These are phyloP conservation scores for Waltergamsia citrina DNA, from an alignment of 2,329 filamentous ascomycete species.

Conservation along the genomic window DNA sequence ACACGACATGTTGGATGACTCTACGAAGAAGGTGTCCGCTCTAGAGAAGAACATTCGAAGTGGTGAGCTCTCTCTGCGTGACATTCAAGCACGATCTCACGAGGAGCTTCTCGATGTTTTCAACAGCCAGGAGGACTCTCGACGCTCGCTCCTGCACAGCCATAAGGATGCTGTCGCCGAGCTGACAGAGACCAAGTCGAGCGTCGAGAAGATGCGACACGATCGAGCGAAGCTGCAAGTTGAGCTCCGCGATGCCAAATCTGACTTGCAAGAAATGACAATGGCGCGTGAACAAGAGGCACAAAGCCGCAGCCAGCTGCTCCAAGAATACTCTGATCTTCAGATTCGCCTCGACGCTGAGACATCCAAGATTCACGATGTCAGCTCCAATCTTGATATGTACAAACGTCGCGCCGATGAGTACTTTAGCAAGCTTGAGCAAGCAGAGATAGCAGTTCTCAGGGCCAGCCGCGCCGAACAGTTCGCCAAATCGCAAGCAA, in stretches of 20 bases:
- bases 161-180: conserved; percentile 83
- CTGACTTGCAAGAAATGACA: conserved; percentile 74
- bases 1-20: conserved; percentile 92
- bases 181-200: conserved; percentile 74
- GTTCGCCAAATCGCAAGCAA: conserved; percentile 82
- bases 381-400: conserved; percentile 71
- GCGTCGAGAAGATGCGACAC: conserved; percentile 81
- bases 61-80: conserved; percentile 79
- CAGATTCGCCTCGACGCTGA: conserved; percentile 91
- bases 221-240: conserved; percentile 72
- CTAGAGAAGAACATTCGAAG: conserved; percentile 80
- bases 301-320: conserved; percentile 75
- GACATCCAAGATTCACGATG: conserved; percentile 73
- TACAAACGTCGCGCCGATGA: conserved; percentile 93
- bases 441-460: conserved; percentile 90
- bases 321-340: conserved; percentile 87
- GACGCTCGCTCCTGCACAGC: conserved; percentile 69
- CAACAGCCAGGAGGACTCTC: conserved; percentile 85
- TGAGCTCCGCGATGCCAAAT: conserved; percentile 74
- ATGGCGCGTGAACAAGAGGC: conserved; percentile 77
- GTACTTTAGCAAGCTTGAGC: conserved; percentile 94
- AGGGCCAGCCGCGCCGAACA: conserved; percentile 89
- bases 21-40: conserved; percentile 80
- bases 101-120: conserved; percentile 90
- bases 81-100: conserved; percentile 87